Conservation (phyloP, 345 rosid species). For the Syzygium aqueum region DNA sequence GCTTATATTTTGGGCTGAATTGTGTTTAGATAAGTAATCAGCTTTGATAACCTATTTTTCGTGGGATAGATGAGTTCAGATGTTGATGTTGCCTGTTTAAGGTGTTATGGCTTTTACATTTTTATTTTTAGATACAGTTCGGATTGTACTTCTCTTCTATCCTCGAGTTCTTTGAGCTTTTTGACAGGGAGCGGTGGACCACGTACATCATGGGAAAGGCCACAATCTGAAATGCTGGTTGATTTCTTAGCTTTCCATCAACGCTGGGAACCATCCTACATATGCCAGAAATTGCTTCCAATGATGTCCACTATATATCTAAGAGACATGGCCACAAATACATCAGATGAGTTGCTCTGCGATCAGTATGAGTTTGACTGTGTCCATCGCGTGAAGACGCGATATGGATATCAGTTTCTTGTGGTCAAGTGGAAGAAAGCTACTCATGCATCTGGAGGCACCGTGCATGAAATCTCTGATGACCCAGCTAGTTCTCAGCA, state of each 20-base stretch:
- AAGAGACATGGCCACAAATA: conserved; percentile 45
- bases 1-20: not conserved
- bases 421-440: conserved; percentile 78
- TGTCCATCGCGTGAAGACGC: conserved; percentile 54
- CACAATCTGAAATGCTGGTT: conserved; percentile 66
- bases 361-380: conserved; percentile 73
- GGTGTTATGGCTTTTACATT: not conserved
- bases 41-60: not conserved
- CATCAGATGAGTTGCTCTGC: conserved; percentile 30
- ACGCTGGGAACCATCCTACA: conserved; percentile 65
- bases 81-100: not conserved
- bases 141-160: not conserved
- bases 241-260: conserved; percentile 69
- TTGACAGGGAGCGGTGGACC: conserved; percentile 27
- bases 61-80: not conserved
- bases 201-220: conserved; percentile 53
- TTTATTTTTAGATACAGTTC: not conserved
- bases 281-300: conserved; percentile 68
- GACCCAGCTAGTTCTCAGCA: conserved; percentile 13
- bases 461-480: not conserved
- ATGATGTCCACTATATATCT: conserved; percentile 79
- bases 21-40: not conserved
- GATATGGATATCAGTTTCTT: conserved; percentile 52
- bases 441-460: conserved; percentile 13
- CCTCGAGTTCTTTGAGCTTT: not conserved